These are phyloP conservation scores for Arachnopeziza araneosa DNA, from an alignment of 2,329 filamentous ascomycete species.

Conservation along the genomic window DNA sequence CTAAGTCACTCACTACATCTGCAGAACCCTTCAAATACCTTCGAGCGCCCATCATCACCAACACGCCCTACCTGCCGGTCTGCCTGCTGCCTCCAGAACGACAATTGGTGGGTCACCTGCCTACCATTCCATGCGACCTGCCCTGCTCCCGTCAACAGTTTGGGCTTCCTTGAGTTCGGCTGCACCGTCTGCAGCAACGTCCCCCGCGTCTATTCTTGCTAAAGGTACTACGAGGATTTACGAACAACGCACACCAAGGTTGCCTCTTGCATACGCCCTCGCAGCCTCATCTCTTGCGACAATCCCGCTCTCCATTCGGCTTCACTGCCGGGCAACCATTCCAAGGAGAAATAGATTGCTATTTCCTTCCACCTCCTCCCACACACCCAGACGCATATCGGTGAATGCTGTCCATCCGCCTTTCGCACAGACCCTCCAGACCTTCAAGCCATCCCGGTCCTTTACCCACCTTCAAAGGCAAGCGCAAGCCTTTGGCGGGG, in stretches of 20 bases:
- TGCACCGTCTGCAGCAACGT: background rate
- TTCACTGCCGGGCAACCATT: background rate
- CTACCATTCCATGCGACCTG: background rate
- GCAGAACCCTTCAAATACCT: background rate
- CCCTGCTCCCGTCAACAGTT: background rate
- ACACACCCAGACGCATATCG: background rate
- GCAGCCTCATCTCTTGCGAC: background rate
- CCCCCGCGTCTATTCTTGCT: background rate
- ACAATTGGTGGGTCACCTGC: background rate
- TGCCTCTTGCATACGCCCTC: background rate
- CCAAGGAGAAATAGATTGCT: background rate
- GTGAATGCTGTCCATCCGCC: background rate
- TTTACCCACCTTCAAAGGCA: slow-evolving; percentile 7
- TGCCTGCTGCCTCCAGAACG: background rate
- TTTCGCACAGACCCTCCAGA: slow-evolving; percentile 17
- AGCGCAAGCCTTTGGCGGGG: slow-evolving; percentile 9
- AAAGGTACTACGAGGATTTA: background rate
- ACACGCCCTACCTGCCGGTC: background rate
- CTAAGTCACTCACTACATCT: background rate
- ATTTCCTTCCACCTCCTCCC: background rate
- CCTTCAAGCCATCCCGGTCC: slow-evolving; percentile 10
- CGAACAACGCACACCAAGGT: background rate
- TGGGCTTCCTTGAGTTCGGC: background rate
- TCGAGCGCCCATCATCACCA: background rate
- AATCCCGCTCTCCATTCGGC: background rate